These are phyloP conservation scores for Hemileccinum rubropunctum DNA, from an alignment of 768 basidiomycete species.

Conservation along the genomic window DNA sequence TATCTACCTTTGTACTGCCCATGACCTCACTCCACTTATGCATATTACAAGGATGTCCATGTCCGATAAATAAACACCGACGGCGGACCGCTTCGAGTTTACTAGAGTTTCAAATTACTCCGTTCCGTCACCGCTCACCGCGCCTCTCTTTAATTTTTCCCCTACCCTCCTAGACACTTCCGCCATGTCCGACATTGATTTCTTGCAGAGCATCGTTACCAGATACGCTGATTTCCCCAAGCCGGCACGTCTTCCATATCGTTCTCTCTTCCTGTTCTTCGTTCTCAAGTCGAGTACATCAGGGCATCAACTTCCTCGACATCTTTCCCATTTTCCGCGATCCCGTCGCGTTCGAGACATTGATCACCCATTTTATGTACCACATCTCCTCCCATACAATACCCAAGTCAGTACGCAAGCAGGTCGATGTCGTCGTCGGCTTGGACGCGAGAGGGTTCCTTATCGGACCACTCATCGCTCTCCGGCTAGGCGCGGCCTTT, in stretches of 20 bases:
- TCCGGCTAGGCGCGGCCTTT: conserved; percentile 89
- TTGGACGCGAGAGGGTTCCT: conserved; percentile 97
- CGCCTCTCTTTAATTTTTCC: conserved; percentile 1
- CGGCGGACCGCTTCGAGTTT: no score
- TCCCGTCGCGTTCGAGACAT: conserved; percentile 83
- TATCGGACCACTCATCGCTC: conserved; percentile 87
- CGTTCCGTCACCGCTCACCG: no score
- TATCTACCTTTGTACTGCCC: conserved; percentile 38
- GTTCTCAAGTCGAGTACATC: neutral
- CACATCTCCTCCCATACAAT: conserved; percentile 82
- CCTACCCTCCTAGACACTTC: neutral
- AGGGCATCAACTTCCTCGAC: conserved; percentile 93
- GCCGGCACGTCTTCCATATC: conserved; percentile 52
- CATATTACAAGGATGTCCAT: conserved; percentile 8
- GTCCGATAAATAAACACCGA: neutral
- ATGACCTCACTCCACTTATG: conserved; percentile 32
- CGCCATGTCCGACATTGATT: conserved; percentile 75
- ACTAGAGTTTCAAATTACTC: no score
- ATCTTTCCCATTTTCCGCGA: conserved; percentile 90
- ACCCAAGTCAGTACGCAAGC: conserved; percentile 53
- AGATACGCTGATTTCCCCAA: conserved; percentile 82
- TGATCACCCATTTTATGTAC: conserved; percentile 85
- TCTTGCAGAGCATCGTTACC: conserved; percentile 59
- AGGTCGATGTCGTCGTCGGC: conserved; percentile 90
- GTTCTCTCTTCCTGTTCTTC: neutral